Conservation (phyloP, 257 asterid species). For the Verbascum thapsus region DNA sequence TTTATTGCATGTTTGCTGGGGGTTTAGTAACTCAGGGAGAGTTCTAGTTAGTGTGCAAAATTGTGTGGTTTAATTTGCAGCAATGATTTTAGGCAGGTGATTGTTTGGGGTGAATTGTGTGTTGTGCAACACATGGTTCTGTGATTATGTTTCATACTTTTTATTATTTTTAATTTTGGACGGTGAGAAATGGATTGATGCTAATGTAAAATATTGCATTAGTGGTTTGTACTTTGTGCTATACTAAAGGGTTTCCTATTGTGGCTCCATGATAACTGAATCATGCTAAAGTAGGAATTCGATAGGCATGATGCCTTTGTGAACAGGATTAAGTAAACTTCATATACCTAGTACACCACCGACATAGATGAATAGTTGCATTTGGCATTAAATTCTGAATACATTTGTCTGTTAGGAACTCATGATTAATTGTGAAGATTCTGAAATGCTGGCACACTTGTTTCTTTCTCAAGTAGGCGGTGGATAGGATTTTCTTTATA, state of each 20-base stretch:
- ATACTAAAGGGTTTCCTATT: conserved; percentile 8
- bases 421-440: not conserved
- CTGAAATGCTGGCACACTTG: conserved; percentile 1
- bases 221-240: not conserved
- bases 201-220: conserved; percentile 2
- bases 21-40: not conserved
- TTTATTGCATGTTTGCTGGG: conserved; percentile 18
- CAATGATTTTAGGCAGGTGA: conserved; percentile 1
- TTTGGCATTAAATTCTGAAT: conserved; percentile 1
- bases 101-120: not conserved
- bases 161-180: conserved; percentile 15
- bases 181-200: not conserved
- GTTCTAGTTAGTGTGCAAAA: conserved; percentile 14
- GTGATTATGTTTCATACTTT: not conserved
- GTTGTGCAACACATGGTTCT: not conserved
- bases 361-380: not conserved
- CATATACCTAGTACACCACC: not conserved
- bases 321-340: conserved; percentile 16
- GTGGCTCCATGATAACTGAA: not conserved
- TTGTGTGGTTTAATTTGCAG: conserved; percentile 17
- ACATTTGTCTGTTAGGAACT: conserved; percentile 2
- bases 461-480: conserved; percentile 7
- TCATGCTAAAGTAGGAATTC: conserved; percentile 12
- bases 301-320: conserved; percentile 12
- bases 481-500: not conserved